Conservation (phyloP, 1,139 yeast genomes). For the Magnusiomyces sp. region DNA sequence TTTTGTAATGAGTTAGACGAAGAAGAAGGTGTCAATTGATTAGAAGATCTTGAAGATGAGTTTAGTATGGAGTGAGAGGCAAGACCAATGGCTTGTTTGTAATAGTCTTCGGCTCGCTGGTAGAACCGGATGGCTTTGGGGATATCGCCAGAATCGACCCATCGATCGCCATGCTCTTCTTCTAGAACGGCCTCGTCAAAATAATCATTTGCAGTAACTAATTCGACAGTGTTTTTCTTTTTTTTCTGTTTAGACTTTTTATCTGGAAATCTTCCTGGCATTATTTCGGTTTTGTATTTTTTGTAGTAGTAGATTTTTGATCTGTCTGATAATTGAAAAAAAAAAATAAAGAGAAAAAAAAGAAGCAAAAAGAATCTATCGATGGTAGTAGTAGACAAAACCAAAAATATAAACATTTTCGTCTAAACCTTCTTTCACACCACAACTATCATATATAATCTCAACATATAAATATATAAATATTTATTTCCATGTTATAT, state of each 20-base stretch:
- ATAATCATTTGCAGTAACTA: conserved; percentile 22
- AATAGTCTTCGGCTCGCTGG: conserved; percentile 21
- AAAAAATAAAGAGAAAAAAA: no score
- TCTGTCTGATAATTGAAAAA: no score
- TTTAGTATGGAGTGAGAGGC: conserved; percentile 3
- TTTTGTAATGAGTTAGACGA: neutral
- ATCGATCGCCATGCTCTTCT: conserved; percentile 28
- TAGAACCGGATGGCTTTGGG: conserved; percentile 27
- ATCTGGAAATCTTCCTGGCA: no score
- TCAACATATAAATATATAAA: no score
- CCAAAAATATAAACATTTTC: no score
- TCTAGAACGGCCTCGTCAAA: conserved; percentile 24
- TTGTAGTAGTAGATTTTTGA: no score
- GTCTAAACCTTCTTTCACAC: no score
- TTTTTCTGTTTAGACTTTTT: conserved; percentile 5
- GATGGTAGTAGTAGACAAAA: no score
- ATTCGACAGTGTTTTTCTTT: conserved; percentile 7
- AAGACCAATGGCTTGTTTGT: conserved; percentile 16
- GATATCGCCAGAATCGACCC: conserved; percentile 27
- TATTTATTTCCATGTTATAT: no score
- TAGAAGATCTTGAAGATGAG: neutral
- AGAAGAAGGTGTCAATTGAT: neutral
- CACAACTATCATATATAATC: no score
- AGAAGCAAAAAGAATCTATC: no score
- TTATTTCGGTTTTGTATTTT: no score